A percentile compares a stretch with the other conserved stretches of the same genome.
Conservation (phyloP, 1,139 yeast genomes). For the Diutina catenulata region DNA sequence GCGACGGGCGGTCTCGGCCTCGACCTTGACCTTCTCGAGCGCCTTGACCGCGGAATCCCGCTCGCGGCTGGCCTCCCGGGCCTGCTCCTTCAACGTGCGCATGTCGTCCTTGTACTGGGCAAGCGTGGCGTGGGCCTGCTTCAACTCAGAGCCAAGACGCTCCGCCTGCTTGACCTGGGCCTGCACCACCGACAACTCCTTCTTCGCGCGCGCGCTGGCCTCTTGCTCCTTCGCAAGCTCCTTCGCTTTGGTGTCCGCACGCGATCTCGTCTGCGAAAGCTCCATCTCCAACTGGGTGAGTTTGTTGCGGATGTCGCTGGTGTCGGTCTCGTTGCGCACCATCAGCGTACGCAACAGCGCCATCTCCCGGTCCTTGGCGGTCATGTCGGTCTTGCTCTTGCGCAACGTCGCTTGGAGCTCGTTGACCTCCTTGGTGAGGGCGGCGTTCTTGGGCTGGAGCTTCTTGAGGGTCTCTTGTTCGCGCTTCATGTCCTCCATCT, state of each 20-base stretch:
- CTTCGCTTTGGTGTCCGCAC: not conserved
- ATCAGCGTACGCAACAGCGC: conserved; percentile 4
- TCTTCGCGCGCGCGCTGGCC: not conserved
- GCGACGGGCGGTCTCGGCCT: conserved; percentile 21
- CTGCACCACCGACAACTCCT: conserved; percentile 3
- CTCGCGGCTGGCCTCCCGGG: conserved; percentile 10
- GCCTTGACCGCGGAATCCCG: conserved; percentile 11
- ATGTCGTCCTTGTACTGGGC: conserved; percentile 6
- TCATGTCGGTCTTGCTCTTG: not conserved
- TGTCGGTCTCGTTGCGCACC: not conserved
- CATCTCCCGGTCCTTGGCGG: conserved; percentile 5
- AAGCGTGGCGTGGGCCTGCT: not conserved
- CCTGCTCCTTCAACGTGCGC: conserved; percentile 7
- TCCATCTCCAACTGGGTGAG: conserved; percentile 2
- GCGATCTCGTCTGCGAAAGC: conserved; percentile 4
- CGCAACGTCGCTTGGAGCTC: not conserved
- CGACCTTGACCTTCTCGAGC: conserved; percentile 19
- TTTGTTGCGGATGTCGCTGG: not conserved
- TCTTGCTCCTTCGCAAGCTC: conserved; percentile 8
- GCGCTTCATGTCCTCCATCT: conserved; percentile 1
- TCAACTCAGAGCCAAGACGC: conserved; percentile 2
- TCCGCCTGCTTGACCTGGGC: not conserved
- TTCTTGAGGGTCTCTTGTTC: not conserved
- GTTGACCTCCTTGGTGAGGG: not conserved
- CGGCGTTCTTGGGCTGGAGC: conserved; percentile 1